These are phyloP conservation scores for Tricholoma hemisulphureum DNA, from an alignment of 768 basidiomycete genomes.

Conservation along the genomic window DNA sequence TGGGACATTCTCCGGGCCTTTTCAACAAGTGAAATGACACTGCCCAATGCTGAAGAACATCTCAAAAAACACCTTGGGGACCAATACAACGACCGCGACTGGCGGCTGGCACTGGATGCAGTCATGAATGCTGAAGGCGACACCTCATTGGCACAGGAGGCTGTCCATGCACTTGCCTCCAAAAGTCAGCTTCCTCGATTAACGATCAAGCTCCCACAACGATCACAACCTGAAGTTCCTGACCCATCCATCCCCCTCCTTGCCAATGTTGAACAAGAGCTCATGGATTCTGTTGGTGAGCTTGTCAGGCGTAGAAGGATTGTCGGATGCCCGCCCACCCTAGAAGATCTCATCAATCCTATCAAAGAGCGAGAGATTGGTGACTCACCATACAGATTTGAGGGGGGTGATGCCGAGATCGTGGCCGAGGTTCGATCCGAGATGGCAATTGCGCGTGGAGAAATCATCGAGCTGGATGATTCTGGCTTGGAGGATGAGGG, in stretches of 20 bases:
- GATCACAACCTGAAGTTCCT: no score
- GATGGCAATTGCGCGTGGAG: not conserved
- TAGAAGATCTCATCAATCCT: not conserved
- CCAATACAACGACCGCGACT: slow-evolving; percentile 7
- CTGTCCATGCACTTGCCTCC: not conserved
- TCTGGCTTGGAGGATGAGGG: not conserved
- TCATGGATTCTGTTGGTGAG: no score
- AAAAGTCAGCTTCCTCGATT: not conserved
- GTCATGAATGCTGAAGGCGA: slow-evolving; percentile 17
- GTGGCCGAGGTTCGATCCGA: slow-evolving; percentile 5
- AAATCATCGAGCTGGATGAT: not conserved
- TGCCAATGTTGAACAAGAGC: slow-evolving; percentile 4
- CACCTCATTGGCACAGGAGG: slow-evolving; percentile 1
- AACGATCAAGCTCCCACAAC: not conserved
- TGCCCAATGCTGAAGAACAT: slow-evolving; percentile 2
- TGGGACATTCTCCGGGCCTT: slow-evolving; percentile 1
- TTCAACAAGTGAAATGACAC: slow-evolving; percentile 4
- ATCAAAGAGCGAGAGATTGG: slow-evolving; percentile 14
- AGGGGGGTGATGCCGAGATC: no score
- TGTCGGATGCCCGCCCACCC: slow-evolving; percentile 1
- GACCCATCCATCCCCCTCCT: not conserved
- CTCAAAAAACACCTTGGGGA: slow-evolving; percentile 6
- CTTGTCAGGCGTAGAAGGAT: slow-evolving; percentile 13
- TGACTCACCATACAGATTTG: no score
- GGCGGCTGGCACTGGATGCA: slow-evolving; percentile 7